A percentile compares a stretch with the other conserved stretches of the same genome.
phyloP scores from a whole-genome alignment of 1,139 yeast species.

The Pichia sp. region DNA sequence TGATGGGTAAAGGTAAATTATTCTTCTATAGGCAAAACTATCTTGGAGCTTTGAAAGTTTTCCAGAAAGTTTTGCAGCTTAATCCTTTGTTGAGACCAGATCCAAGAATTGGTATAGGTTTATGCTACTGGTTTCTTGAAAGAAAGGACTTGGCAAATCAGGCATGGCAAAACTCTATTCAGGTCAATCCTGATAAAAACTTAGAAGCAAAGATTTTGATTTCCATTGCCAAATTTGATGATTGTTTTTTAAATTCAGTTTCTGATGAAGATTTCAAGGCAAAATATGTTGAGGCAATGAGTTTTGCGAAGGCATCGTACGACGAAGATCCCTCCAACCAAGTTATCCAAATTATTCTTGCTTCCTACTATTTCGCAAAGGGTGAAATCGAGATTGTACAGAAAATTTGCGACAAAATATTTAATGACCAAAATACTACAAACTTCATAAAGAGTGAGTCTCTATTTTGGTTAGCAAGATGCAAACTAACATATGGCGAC shows the following conservation, averaged over 20 bases:
- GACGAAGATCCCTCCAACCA: slow-evolving; percentile 31
- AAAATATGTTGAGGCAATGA: slow-evolving; percentile 47
- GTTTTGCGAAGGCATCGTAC: slow-evolving; percentile 33
- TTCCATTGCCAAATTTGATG: slow-evolving; percentile 65
- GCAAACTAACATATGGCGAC: slow-evolving; percentile 53
- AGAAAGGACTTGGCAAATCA: slow-evolving; percentile 70
- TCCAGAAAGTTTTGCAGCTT: slow-evolving; percentile 73
- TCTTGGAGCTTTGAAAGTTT: slow-evolving; percentile 67
- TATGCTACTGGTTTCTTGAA: slow-evolving; percentile 86
- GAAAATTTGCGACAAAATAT: slow-evolving; percentile 51
- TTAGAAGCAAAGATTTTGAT: slow-evolving; percentile 63
- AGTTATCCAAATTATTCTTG: slow-evolving; percentile 30
- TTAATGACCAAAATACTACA: slow-evolving; percentile 38
- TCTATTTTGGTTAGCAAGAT: slow-evolving; percentile 82
- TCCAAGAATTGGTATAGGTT: slow-evolving; percentile 91
- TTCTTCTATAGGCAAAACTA: slow-evolving; percentile 70
- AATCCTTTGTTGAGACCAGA: slow-evolving; percentile 83
- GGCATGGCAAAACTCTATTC: slow-evolving; percentile 80
- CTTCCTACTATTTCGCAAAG: slow-evolving; percentile 35
- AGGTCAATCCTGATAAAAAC: slow-evolving; percentile 54
- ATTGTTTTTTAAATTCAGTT: slow-evolving; percentile 52
- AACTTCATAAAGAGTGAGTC: slow-evolving; percentile 63
- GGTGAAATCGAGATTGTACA: slow-evolving; percentile 55
- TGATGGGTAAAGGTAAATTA: slow-evolving; percentile 81
- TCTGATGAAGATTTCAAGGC: slow-evolving; percentile 56